Evolutionary conservation across 352 stramenopile species (phyloP), one percentile per base, ranked within the genome.

Genomic region (Labyrinthula sp.): DNA sequence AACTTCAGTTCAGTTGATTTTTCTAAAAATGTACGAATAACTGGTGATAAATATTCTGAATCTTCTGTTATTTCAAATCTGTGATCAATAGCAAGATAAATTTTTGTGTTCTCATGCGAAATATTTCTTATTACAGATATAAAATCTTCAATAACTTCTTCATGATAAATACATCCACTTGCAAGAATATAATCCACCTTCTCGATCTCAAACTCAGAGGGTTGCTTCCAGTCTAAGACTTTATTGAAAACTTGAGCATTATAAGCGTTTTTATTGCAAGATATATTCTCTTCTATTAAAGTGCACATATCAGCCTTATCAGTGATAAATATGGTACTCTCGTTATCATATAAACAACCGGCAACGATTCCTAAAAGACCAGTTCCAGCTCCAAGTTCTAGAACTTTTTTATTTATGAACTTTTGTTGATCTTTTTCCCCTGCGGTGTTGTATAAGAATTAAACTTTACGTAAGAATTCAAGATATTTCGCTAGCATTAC

Each of bases 1-100:
- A n/a, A n/a, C n/a, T n/a, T n/a, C n/a, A n/a, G n/a, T n/a, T n/a
- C n/a, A n/a, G n/a, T n/a, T n/a, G n/a, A n/a, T n/a, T n/a, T n/a
- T n/a, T n/a, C n/a, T n/a, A n/a, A n/a, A n/a, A n/a, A n/a, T n/a
- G n/a, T n/a, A n/a, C n/a, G n/a, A n/a, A n/a, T n/a, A n/a, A n/a
- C n/a, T n/a, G n/a, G n/a, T n/a, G n/a, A n/a, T n/a, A n/a, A n/a
- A n/a, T 40, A 17, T 22, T 40, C 34, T 10, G 10, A 9, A n/a
- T 33, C 25, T 8, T n/a, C 17, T 9, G 43, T 35, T 6, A 52
- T 35, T 17, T 52, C 43, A 30, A 52, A 52, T 7, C 43, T 31
- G 25, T 45, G 43, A 29, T 52, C 43, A 15, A 52, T 52, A 3
- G 43, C 43, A 9, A 52, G 15, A 15, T 50, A 50, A 8, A 52